These are phyloP conservation scores for Microcyclospora pomicola DNA, from an alignment of 2,329 filamentous ascomycete species.

Conservation along the genomic window DNA sequence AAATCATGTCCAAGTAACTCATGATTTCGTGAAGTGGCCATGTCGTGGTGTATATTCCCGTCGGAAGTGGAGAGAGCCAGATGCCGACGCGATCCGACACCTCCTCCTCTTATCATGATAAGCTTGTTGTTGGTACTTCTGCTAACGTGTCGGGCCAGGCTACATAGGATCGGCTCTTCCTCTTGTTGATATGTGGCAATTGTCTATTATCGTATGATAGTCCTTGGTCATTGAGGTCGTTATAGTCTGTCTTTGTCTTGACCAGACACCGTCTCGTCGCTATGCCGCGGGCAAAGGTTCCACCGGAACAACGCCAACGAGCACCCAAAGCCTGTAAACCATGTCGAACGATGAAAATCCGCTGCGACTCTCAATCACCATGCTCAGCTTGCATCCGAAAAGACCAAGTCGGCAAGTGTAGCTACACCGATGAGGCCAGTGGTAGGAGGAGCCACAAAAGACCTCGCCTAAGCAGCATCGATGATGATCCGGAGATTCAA, in stretches of 20 bases:
- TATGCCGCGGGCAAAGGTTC: constrained; percentile 4
- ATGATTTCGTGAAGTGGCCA: too few species aligned
- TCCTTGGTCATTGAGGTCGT: too few species aligned
- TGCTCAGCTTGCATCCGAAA: too few species aligned
- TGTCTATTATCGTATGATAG: too few species aligned
- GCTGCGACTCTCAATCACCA: background rate
- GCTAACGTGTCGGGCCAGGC: background rate
- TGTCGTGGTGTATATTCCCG: too few species aligned
- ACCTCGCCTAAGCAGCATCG: background rate
- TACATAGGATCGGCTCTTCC: background rate
- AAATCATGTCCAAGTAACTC: too few species aligned
- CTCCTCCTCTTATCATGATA: background rate
- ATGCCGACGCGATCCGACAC: too few species aligned
- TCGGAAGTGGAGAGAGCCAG: too few species aligned
- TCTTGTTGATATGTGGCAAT: background rate
- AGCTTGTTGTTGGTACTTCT: background rate
- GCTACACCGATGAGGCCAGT: too few species aligned
- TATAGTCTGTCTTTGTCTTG: too few species aligned
- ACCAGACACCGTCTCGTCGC: too few species aligned
- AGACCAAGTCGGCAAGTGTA: too few species aligned
- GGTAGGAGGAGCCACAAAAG: background rate
- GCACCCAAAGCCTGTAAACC: constrained; percentile 1
- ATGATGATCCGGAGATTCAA: background rate
- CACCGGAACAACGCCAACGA: constrained; percentile 2
- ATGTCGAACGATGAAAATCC: background rate